These are phyloP conservation scores for Paspalum vaginatum DNA, from an alignment of 176 grass and related monocot genomes.

Conservation along the genomic window DNA sequence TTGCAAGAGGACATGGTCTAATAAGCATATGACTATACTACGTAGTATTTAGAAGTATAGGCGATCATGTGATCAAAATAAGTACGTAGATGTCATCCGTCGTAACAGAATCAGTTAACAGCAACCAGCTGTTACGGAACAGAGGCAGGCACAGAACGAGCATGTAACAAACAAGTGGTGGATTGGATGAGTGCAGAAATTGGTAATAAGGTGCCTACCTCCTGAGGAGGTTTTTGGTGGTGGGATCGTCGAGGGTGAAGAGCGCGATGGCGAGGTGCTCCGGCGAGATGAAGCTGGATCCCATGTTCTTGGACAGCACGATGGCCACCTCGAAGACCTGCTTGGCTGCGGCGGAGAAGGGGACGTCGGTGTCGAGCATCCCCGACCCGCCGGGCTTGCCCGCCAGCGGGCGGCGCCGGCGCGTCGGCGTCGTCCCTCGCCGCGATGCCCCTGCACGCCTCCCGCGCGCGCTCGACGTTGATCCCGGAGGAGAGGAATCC, in stretches of 20 bases:
- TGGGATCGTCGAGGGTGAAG: conserved; percentile 77
- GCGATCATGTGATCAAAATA: background rate
- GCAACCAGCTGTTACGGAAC: too few species aligned
- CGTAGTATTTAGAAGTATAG: background rate
- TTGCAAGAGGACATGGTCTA: background rate
- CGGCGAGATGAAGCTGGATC: conserved; percentile 73
- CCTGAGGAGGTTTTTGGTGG: conserved; percentile 67
- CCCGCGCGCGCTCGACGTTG: conserved; percentile 74
- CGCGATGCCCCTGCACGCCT: conserved; percentile 60
- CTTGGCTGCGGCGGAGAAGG: conserved; percentile 65
- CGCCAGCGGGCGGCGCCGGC: background rate
- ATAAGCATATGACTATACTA: background rate
- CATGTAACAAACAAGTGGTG: too few species aligned
- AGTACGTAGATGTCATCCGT: background rate
- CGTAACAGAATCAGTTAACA: too few species aligned
- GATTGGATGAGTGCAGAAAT: background rate
- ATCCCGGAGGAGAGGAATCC: conserved; percentile 82
- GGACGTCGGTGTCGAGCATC: conserved; percentile 59
- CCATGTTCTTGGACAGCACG: conserved; percentile 77
- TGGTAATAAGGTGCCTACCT: conserved; percentile 45
- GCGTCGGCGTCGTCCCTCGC: background rate
- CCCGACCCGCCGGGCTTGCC: conserved; percentile 15
- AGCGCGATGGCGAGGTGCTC: conserved; percentile 85
- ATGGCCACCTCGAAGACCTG: conserved; percentile 72
- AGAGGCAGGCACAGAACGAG: too few species aligned